Evolutionary conservation across 345 rosid genomes (phyloP).

Genomic region (Syzygium jambos): DNA sequence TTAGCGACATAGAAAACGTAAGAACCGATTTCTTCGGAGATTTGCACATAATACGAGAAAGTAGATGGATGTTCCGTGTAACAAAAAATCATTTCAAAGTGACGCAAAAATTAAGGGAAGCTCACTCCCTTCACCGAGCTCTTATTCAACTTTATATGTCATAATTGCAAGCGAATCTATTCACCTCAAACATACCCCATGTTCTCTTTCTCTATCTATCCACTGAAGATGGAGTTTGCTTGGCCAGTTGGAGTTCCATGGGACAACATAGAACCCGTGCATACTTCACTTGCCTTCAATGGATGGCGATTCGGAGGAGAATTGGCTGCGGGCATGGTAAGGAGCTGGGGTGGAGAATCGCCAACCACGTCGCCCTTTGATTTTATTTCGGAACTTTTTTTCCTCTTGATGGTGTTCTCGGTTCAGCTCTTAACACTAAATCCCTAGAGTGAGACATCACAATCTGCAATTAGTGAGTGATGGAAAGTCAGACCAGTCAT

Average conservation of each 20-base stretch:
- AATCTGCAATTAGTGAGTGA: background rate
- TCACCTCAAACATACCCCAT: background rate
- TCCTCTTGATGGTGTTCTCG: background rate
- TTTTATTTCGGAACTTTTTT: accelerated
- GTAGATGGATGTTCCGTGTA: background rate
- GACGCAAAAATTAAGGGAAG: background rate
- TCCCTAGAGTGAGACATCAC: background rate
- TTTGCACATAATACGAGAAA: background rate
- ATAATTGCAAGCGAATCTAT: background rate
- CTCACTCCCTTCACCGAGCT: background rate
- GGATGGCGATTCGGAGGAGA: background rate
- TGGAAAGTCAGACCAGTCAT: background rate
- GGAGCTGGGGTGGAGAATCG: background rate
- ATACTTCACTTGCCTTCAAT: background rate
- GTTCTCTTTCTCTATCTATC: background rate
- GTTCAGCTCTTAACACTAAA: background rate
- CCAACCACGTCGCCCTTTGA: background rate
- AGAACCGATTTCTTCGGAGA: background rate
- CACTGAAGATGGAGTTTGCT: background rate
- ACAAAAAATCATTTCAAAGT: background rate
- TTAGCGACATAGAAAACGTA: background rate
- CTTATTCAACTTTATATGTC: background rate
- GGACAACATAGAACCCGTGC: background rate
- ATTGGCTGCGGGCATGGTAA: background rate
- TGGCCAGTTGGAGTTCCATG: background rate